Base-by-base conservation (phyloP, 768 basidiomycete species). In the Phylloporus arenicola region DNA sequence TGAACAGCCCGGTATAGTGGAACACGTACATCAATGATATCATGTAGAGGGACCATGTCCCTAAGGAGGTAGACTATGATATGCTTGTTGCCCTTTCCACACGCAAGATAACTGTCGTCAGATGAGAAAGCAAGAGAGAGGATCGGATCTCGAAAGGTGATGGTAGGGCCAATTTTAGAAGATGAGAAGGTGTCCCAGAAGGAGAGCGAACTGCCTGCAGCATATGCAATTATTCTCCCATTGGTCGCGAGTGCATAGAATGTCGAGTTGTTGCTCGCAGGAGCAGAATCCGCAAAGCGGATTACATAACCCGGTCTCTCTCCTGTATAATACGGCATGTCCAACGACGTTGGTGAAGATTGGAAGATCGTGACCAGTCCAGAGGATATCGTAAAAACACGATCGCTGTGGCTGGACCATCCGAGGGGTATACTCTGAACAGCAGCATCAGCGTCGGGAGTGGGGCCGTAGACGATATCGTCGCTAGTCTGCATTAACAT, bases 281-380 rank as follows among this genome's bases (percentile, higher is more conserved):
- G 30, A 8, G 29, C 19, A 14, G 17, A 9, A 12, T 22, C 29
- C 9, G 1, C 12, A 44, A 22, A 33, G 6, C 1, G 19, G 3
- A 0, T 6, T 10, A 13, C 17, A 14, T 20, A 0, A 17, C n/a
- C 13, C 13, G 14, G 13, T 0, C 7, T n/a, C 5, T 2, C 9
- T 8, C 2, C 19, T 31, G 2, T 8, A 31, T 13, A 12, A 31
- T 31, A 31, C 13, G 12, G 30, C 30, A 13, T 13, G 30, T 13
- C 3, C 4, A 12, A 11, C 4, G 34, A 4, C n/a, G 8, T 6
- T 2, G 9, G 3, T 3, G n/a, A 35, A 8, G 3, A 16, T 14
- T 25, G 13, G 19, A 22, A 44, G 19, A 12, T 9, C 13, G 6
- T 22, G 7, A 44, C 25, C 19, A 33, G 2, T 19, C 43, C n/a